These are phyloP conservation scores for Spiraea crenata DNA, from an alignment of 331 rosid genomes.

Conservation along the genomic window DNA sequence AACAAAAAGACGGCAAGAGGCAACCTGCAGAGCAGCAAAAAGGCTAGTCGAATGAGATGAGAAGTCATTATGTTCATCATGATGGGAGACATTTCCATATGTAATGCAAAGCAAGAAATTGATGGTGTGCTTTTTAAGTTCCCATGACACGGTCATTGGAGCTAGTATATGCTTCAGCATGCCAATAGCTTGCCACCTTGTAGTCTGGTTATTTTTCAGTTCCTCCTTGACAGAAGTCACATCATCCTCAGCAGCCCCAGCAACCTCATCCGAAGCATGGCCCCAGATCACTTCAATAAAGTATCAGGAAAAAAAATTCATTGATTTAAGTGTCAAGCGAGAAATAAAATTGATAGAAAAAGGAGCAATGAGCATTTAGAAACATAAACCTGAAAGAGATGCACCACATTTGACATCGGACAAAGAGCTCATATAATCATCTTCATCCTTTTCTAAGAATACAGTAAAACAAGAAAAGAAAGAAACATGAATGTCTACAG, in stretches of 20 bases:
- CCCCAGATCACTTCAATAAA: slow-evolving; percentile 72
- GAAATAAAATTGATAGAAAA: slow-evolving; percentile 20
- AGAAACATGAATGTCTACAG: background rate
- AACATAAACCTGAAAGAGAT: slow-evolving; percentile 71
- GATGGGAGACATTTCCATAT: slow-evolving; percentile 33
- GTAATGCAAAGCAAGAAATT: slow-evolving; percentile 66
- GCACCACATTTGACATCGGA: slow-evolving; percentile 70
- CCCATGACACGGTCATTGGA: slow-evolving; percentile 65
- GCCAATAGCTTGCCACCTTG: slow-evolving; percentile 90
- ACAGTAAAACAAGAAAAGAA: background rate
- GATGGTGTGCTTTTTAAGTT: slow-evolving; percentile 61
- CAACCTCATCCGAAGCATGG: slow-evolving; percentile 51
- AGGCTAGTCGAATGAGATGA: slow-evolving; percentile 52
- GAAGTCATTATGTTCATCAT: slow-evolving; percentile 41
- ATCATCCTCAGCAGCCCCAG: slow-evolving; percentile 51
- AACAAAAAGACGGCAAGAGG: slow-evolving; percentile 3
- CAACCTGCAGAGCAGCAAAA: slow-evolving; percentile 77
- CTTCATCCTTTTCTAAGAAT: slow-evolving; percentile 55
- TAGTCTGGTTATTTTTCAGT: slow-evolving; percentile 49
- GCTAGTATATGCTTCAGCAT: slow-evolving; percentile 58
- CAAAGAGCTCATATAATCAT: slow-evolving; percentile 44
- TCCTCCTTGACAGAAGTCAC: slow-evolving; percentile 49
- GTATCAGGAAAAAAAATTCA: slow-evolving; percentile 12
- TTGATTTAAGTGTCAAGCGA: slow-evolving; percentile 9
- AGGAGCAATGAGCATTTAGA: slow-evolving; percentile 17